Evolutionary conservation across 208 protist species (phyloP).

Genomic region (Trypanosoma rangeli): DNA sequence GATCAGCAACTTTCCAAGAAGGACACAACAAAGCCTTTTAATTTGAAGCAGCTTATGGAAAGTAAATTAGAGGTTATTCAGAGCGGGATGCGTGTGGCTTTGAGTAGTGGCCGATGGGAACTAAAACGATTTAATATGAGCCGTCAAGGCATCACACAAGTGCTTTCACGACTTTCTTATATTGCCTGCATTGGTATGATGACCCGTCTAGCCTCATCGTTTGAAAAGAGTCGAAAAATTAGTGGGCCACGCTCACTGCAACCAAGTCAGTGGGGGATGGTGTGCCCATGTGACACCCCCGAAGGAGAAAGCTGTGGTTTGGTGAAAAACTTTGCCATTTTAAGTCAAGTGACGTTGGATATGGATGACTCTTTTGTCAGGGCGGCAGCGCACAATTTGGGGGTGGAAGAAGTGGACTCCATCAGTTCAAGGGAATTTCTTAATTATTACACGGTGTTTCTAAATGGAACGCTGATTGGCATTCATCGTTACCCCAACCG

Average conservation of each 20-base stretch:
- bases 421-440: conserved; percentile 71
- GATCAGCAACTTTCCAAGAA: conserved; percentile 91
- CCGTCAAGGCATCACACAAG: conserved; percentile 95
- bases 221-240: conserved; percentile 99
- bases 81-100: conserved; percentile 95
- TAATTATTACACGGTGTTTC: conserved; percentile 76
- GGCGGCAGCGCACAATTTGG: conserved; percentile 69
- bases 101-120: conserved; percentile 97
- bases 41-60: conserved; percentile 90
- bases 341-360: conserved; percentile 98
- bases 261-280: conserved; percentile 99
- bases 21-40: conserved; percentile 89
- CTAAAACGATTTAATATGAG: conserved; percentile 99
- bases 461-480: conserved; percentile 84
- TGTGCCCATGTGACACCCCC: conserved; percentile 99
- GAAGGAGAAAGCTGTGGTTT: conserved; percentile 99
- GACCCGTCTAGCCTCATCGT: conserved; percentile 98
- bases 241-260: conserved; percentile 95
- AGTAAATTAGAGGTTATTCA: conserved; percentile 97
- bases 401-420: conserved; percentile 81
- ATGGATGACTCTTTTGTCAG: conserved; percentile 89
- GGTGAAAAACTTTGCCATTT: conserved; percentile 99
- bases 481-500: conserved; percentile 86
- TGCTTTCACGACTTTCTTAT: conserved; percentile 98
- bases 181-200: conserved; percentile 99